Evolutionary conservation across 129 eudicot genomes (phyloP), one percentile per base, ranked within the genome.

Genomic region (Glebionis coronaria): DNA sequence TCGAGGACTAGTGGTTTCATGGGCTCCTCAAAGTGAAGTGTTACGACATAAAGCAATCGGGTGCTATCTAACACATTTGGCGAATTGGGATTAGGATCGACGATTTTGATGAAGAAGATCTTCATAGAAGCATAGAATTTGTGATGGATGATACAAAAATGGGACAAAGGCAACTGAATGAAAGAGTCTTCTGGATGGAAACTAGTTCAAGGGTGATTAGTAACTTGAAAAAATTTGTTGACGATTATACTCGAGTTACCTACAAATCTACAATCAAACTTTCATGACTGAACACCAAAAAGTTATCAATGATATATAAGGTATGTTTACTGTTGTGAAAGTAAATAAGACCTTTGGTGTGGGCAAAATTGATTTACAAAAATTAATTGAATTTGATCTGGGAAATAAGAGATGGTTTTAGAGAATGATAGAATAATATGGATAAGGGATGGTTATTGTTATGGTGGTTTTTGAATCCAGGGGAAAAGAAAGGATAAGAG

Each of bases 21-120:
- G 98, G 98, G 96, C 95, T 1, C 98, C 98, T 4, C 96, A 92
- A 78, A 50, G 83, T 46, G 81, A 92, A 46, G 87, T 92, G 52
- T 73, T 92, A 29, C 80, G 72, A 54, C 96, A 88, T 35, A 66
- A 72, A 61, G 89, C 87, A 0, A 84, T 92, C 9, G 87, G 89
- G 40, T 92, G 85, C 76, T 92, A 79, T 44, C 76, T 92, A 2
- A 83, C 98, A 12, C 98, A 92, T 76, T 3, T 92, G 98, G 98
- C 74, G 72, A 45, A 65, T 83, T 3, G 98, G 98, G 35, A 78
- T 83, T 4, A 78, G 52, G 71, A 45, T 92, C 14, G 64, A 56
- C 0, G 82, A 70, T 35, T 82, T 92, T 67, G 83, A 60, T 4
- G 55, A 59, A 4, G 69, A 65, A 5, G 84, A 88, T n/a, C 63